Evolutionary conservation across 495 filamentous ascomycete genomes (phyloP).

Genomic region (Penicillium desertorum): DNA sequence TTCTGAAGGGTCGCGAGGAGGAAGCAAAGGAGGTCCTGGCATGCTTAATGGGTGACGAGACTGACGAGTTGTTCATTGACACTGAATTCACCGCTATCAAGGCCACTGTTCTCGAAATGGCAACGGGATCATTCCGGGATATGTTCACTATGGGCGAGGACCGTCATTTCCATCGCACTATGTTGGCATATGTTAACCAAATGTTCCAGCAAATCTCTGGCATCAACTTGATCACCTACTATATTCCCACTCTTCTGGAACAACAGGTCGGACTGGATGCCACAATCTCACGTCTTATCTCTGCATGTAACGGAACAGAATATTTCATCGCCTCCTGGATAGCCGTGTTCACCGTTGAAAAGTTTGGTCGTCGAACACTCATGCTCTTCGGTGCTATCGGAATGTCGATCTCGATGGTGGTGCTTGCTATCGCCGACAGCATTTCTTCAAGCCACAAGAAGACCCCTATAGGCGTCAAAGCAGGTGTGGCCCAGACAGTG

Average conservation of each 20-base stretch:
- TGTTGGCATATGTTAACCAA: slow-evolving; percentile 73
- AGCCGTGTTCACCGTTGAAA: slow-evolving; percentile 69
- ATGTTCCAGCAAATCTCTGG: slow-evolving; percentile 77
- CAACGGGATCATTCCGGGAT: slow-evolving; percentile 62
- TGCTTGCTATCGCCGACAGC: slow-evolving; percentile 55
- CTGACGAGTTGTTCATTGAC: slow-evolving; percentile 55
- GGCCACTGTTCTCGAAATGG: slow-evolving; percentile 71
- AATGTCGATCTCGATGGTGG: slow-evolving; percentile 67
- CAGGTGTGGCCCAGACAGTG: slow-evolving; percentile 52
- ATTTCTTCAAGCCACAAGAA: slow-evolving; percentile 29
- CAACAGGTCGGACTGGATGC: slow-evolving; percentile 54
- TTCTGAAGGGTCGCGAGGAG: slow-evolving; percentile 64
- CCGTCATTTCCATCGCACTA: slow-evolving; percentile 70
- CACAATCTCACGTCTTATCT: slow-evolving; percentile 62
- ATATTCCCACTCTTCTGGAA: slow-evolving; percentile 64
- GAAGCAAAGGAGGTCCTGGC: slow-evolving; percentile 64
- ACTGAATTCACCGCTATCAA: slow-evolving; percentile 72
- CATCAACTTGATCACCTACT: slow-evolving; percentile 76
- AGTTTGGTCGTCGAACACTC: slow-evolving; percentile 65
- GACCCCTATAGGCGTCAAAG: slow-evolving; percentile 29
- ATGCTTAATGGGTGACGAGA: slow-evolving; percentile 55
- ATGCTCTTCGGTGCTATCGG: slow-evolving; percentile 73
- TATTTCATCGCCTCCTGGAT: slow-evolving; percentile 74
- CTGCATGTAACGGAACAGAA: slow-evolving; percentile 70
- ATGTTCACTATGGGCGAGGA: slow-evolving; percentile 71